phyloP scores from a whole-genome alignment of 345 rosid genomes.

The Atalantia buxifolia region DNA sequence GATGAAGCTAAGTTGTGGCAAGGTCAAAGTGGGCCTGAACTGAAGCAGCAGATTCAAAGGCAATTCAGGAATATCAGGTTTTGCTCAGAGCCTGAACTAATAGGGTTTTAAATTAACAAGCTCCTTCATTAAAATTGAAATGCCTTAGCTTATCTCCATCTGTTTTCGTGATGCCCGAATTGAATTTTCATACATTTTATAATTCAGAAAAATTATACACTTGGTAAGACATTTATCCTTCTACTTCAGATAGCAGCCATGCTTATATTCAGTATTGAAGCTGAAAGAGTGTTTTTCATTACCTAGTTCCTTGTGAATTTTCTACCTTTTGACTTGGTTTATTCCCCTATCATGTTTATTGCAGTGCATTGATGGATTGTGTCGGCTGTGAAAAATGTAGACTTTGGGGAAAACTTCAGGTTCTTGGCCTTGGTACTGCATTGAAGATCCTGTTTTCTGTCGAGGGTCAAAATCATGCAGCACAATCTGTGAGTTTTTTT shows the following conservation, averaged over 20 bases:
- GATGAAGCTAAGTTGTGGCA: conserved; percentile 98
- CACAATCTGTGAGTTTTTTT: conserved; percentile 26
- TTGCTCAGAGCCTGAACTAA: conserved; percentile 11
- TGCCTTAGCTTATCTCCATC: background rate
- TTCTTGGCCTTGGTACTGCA: conserved; percentile 93
- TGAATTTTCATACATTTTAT: background rate
- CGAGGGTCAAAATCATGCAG: conserved; percentile 32
- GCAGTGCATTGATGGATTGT: conserved; percentile 96
- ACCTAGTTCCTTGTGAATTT: background rate
- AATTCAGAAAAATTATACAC: no score
- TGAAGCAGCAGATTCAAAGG: conserved; percentile 67
- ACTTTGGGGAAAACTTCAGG: conserved; percentile 98
- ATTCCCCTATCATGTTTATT: conserved; percentile 12
- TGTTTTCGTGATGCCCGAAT: background rate
- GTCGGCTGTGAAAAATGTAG: conserved; percentile 97
- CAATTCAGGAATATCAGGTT: conserved; percentile 96
- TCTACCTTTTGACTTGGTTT: background rate
- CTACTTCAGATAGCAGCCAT: background rate
- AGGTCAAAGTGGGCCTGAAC: conserved; percentile 94
- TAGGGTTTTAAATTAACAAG: background rate
- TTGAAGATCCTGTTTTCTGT: conserved; percentile 83
- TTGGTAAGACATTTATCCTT: background rate
- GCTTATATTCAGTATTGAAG: background rate
- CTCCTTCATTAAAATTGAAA: background rate
- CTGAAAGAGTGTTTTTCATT: background rate